Conservation (phyloP, 768 basidiomycete species). For the Pisolithus marmoratus region DNA sequence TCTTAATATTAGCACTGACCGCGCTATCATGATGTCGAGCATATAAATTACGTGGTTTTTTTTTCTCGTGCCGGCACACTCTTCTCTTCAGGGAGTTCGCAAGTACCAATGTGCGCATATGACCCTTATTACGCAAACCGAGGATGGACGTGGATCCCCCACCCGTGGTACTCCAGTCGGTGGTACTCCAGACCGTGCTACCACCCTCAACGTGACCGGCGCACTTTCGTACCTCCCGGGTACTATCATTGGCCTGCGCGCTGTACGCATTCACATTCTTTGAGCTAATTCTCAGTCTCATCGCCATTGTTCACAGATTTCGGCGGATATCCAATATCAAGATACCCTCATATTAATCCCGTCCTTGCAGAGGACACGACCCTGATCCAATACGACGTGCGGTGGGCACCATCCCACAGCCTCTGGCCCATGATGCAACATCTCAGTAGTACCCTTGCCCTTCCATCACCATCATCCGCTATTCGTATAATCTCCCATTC, state of each 20-base stretch:
- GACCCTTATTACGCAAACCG: conserved; percentile 1
- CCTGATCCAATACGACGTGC: conserved; percentile 45
- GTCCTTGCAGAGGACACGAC: conserved; percentile 49
- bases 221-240: conserved; percentile 22
- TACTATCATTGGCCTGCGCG: conserved; percentile 9
- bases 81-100: too few relatives aligned
- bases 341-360: conserved; percentile 48
- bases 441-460: conserved; percentile 32
- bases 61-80: background rate
- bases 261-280: conserved; percentile 9
- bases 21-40: too few relatives aligned
- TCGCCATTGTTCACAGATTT: conserved; percentile 17
- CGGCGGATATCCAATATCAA: conserved; percentile 21
- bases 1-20: too few relatives aligned
- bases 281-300: background rate
- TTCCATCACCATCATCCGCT: conserved; percentile 25
- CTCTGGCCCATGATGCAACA: conserved; percentile 37
- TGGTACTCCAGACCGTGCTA: conserved; percentile 12
- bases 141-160: too few relatives aligned
- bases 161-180: too few relatives aligned
- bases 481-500: conserved; percentile 53
- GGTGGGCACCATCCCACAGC: conserved; percentile 35
- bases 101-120: too few relatives aligned
- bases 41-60: too few relatives aligned
- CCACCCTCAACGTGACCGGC: conserved; percentile 24